phyloP scores from a whole-genome alignment of 1,284 basidiomycete species.

The Phellopilus nigrolimitatus region DNA sequence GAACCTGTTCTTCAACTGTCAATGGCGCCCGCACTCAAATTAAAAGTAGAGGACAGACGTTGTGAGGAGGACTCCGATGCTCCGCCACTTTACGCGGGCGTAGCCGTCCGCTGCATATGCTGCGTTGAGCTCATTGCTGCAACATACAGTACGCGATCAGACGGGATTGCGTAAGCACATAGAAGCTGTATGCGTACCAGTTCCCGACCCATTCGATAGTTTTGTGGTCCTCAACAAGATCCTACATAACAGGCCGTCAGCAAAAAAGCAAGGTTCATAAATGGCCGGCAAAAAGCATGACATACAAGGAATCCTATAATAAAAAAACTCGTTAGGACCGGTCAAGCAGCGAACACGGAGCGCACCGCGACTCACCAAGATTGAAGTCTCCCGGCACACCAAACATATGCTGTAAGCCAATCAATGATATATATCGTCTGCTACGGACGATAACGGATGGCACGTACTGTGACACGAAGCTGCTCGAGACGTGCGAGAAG shows the following conservation, averaged over 20 bases:
- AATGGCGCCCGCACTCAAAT: neutral
- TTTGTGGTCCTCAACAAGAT: slow-evolving; percentile 81
- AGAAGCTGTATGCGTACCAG: slow-evolving; percentile 46
- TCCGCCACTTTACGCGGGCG: slow-evolving; percentile 74
- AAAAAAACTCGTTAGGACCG: neutral
- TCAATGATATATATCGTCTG: slow-evolving; percentile 15
- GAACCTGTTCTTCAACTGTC: slow-evolving; percentile 50
- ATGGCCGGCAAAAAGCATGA: slow-evolving; percentile 12
- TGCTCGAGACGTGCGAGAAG: slow-evolving; percentile 68
- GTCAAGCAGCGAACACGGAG: neutral
- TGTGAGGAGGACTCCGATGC: slow-evolving; percentile 72
- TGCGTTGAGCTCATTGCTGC: slow-evolving; percentile 81
- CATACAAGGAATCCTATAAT: slow-evolving; percentile 49
- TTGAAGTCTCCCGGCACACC: slow-evolving; percentile 95
- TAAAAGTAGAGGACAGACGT: slow-evolving; percentile 42
- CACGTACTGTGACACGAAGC: slow-evolving; percentile 56
- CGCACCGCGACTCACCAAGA: slow-evolving; percentile 42
- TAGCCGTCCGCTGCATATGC: slow-evolving; percentile 95
- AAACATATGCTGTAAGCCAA: slow-evolving; percentile 57
- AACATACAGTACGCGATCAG: neutral
- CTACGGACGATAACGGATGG: neutral
- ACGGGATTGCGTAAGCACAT: neutral
- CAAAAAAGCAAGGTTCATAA: neutral
- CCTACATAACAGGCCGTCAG: slow-evolving; percentile 46
- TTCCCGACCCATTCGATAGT: slow-evolving; percentile 87